Base-by-base conservation (phyloP, 257 asterid genomes). In the Schizonepeta tenuifolia region DNA sequence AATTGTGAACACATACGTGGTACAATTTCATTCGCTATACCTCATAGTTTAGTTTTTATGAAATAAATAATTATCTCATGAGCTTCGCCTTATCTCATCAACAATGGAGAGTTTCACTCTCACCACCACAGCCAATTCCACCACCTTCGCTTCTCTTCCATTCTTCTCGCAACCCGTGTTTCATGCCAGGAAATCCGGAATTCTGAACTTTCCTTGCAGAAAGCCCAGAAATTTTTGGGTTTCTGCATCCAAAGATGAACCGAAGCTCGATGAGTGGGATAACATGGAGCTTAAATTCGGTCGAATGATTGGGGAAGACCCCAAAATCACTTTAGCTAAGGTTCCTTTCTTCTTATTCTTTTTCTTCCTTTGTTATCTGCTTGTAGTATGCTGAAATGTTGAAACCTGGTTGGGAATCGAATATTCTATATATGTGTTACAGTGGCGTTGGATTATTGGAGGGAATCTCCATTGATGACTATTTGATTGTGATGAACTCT, bases 231-330 rank as follows among this genome's bases (percentile, higher is more conserved):
- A 79, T 20, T 18, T 82, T 71, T 50, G 50, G 66, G 83, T 89
- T 71, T 86, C 72, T 79, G 95, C 91, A 3, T 83, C 96, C 6
- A 89, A 83, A 33, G 96, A 87, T 68, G 96, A 88, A 21, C 61
- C 90, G 22, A 83, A 83, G 51, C 85, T 94, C 66, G 93, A 86
- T 70, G 86, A 85, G 31, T 89, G 96, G 97, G 97, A 94, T 50
- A 81, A 75, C 62, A 88, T 94, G 98, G 98, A 94, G 83, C 92
- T 94, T 64, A 88, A 94, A 83, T 91, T 91, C 65, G 98, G 98
- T 35, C 78, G 87, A 83, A 84, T 94, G 90, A 71, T 94, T 66
- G 98, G 97, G 62, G 98, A 94, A 84, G 97, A 94, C 95, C 97
- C 98, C 63, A 89, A 91, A 85, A 38, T 89, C 57, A 91, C 96